These are phyloP conservation scores for Fistulinella staudtii DNA, from an alignment of 1,284 basidiomycete species.

Conservation along the genomic window DNA sequence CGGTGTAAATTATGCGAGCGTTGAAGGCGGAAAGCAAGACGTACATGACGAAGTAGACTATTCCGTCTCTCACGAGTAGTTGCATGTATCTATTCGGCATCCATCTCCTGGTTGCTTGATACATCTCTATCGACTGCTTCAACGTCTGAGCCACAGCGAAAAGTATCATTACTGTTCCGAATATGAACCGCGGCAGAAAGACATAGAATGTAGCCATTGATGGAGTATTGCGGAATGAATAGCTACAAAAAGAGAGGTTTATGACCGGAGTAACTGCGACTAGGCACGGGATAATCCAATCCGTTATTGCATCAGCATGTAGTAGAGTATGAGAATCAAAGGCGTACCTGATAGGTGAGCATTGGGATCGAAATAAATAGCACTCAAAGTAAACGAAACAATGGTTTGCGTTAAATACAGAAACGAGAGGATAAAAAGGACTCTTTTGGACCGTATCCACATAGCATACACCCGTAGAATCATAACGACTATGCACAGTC, in stretches of 20 bases:
- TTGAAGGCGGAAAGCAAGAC: background rate
- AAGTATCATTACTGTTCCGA: background rate
- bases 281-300: background rate
- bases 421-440: background rate
- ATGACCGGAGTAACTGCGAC: background rate
- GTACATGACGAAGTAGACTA: background rate
- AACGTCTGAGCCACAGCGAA: background rate
- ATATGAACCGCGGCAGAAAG: background rate
- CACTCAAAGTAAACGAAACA: background rate
- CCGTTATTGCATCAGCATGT: background rate
- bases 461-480: background rate
- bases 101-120: background rate
- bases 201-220: no score
- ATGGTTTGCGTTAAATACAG: background rate
- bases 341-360: background rate
- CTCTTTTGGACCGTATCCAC: background rate
- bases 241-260: background rate
- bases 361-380: background rate
- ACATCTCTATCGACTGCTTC: background rate
- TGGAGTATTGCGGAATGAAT: background rate
- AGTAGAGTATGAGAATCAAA: no score
- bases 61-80: background rate
- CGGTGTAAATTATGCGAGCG: no score
- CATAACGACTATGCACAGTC: background rate
- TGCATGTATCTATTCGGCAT: background rate